phyloP scores from a whole-genome alignment of 208 protist species.

The Crithidia brevicula region DNA sequence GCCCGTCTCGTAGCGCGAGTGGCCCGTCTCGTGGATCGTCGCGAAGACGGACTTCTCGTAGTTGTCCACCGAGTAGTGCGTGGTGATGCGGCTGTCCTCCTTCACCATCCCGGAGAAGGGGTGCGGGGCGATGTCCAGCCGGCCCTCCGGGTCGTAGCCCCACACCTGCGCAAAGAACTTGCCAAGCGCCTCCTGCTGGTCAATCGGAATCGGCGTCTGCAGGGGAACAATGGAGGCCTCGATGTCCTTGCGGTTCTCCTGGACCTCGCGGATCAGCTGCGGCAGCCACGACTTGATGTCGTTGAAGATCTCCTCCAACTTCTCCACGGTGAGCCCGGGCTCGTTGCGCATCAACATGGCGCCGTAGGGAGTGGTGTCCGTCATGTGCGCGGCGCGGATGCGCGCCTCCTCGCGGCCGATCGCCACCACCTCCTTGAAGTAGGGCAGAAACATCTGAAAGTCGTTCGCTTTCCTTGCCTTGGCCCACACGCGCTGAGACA shows the following conservation, averaged over 20 bases:
- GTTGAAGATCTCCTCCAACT: slow-evolving; percentile 17
- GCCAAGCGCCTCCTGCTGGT: not conserved
- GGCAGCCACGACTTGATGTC: slow-evolving; percentile 16
- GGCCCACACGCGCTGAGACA: slow-evolving; percentile 4
- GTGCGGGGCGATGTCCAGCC: not conserved
- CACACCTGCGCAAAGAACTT: not conserved
- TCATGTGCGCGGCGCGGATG: slow-evolving; percentile 1
- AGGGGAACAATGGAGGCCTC: slow-evolving; percentile 8
- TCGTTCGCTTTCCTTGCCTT: slow-evolving; percentile 9
- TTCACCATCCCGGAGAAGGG: not conserved
- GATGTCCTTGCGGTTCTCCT: slow-evolving; percentile 15
- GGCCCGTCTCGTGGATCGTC: slow-evolving; percentile 28
- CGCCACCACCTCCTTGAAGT: slow-evolving; percentile 11
- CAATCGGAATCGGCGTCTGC: not conserved
- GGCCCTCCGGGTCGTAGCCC: not conserved
- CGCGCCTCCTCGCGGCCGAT: slow-evolving; percentile 10
- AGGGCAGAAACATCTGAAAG: slow-evolving; percentile 10
- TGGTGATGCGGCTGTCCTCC: not conserved
- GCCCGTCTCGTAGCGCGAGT: not conserved
- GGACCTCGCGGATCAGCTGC: slow-evolving; percentile 13
- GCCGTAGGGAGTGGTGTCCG: slow-evolving; percentile 1
- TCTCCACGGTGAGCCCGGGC: slow-evolving; percentile 8
- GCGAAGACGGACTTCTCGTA: not conserved
- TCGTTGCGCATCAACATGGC: slow-evolving; percentile 8
- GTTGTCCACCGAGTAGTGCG: not conserved